Evolutionary conservation across 805 yeast genomes (phyloP).

Genomic region (Kazachstania bromeliacearum): DNA sequence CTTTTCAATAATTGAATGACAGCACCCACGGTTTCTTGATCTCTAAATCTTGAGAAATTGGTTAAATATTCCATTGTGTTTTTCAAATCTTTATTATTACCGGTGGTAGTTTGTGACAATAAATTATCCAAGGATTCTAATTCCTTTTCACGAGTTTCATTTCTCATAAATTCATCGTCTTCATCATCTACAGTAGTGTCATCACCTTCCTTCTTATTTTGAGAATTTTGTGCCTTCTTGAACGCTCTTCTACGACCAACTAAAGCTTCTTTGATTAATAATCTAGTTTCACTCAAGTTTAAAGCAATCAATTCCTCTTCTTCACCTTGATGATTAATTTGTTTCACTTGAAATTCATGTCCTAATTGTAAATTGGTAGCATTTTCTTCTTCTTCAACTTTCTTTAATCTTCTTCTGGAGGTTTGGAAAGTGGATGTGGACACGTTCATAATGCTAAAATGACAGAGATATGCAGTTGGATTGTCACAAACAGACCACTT

Average conservation of each 20-base stretch:
- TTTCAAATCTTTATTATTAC: constrained; percentile 79
- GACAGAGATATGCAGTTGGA: too few relatives aligned
- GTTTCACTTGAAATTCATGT: constrained; percentile 80
- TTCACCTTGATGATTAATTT: constrained; percentile 72
- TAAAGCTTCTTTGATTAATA: constrained; percentile 82
- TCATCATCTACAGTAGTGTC: constrained; percentile 7
- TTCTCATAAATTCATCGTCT: constrained; percentile 31
- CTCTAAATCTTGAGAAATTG: constrained; percentile 82
- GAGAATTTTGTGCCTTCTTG: constrained; percentile 28
- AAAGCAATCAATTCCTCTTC: constrained; percentile 71
- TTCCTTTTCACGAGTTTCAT: constrained; percentile 40
- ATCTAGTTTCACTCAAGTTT: constrained; percentile 81
- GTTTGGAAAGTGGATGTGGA: constrained; percentile 84
- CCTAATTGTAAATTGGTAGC: constrained; percentile 83
- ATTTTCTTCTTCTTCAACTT: constrained; percentile 82
- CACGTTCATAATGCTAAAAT: constrained; percentile 53
- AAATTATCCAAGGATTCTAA: constrained; percentile 25
- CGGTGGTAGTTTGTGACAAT: constrained; percentile 39
- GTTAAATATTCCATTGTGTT: constrained; percentile 84
- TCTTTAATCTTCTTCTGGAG: constrained; percentile 60
- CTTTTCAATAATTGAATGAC: constrained; percentile 77
- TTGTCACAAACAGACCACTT: too few relatives aligned
- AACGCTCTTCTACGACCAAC: constrained; percentile 57
- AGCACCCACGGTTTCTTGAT: constrained; percentile 85
- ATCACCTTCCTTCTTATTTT: constrained; percentile 13